These are phyloP conservation scores for Bathelium albidoporum DNA, from an alignment of 495 filamentous ascomycete genomes.

Conservation along the genomic window DNA sequence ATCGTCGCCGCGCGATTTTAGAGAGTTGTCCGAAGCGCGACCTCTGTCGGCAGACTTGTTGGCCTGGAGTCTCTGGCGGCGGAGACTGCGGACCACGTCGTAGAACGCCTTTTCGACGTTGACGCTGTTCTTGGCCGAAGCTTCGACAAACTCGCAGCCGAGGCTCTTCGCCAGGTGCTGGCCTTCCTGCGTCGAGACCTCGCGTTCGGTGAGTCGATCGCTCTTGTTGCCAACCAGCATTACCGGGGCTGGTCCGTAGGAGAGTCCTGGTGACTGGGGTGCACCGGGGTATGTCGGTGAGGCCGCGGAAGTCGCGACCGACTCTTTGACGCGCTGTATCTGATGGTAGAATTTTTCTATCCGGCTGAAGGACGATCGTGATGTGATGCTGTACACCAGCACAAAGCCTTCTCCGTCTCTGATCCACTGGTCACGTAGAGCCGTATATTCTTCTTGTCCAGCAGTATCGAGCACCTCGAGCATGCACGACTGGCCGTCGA, in stretches of 20 bases:
- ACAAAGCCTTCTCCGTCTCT: conserved; percentile 96
- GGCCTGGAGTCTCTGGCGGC: conserved; percentile 46
- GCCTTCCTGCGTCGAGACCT: conserved; percentile 94
- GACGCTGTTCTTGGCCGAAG: conserved; percentile 98
- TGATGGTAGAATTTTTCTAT: conserved; percentile 94
- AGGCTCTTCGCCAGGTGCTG: conserved; percentile 83
- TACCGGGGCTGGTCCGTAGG: conserved; percentile 69
- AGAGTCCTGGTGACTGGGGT: conserved; percentile 44
- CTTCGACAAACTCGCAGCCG: conserved; percentile 95
- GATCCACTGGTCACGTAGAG: conserved; percentile 96
- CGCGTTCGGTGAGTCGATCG: conserved; percentile 88
- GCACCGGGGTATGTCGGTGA: conserved; percentile 58
- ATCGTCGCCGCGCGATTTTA: background rate
- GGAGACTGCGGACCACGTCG: conserved; percentile 85
- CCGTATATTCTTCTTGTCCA: conserved; percentile 98
- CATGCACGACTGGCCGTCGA: conserved; percentile 95
- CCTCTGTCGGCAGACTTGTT: background rate
- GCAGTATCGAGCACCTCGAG: conserved; percentile 96
- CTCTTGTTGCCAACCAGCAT: conserved; percentile 99
- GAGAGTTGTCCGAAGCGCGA: background rate
- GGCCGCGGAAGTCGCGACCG: conserved; percentile 63
- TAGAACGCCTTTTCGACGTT: conserved; percentile 99
- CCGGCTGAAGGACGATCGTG: conserved; percentile 83
- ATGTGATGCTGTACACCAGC: conserved; percentile 95
- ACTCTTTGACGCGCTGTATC: conserved; percentile 95